Conservation (phyloP, 306 rosid genomes). For the Macrotyloma uniflorum region DNA sequence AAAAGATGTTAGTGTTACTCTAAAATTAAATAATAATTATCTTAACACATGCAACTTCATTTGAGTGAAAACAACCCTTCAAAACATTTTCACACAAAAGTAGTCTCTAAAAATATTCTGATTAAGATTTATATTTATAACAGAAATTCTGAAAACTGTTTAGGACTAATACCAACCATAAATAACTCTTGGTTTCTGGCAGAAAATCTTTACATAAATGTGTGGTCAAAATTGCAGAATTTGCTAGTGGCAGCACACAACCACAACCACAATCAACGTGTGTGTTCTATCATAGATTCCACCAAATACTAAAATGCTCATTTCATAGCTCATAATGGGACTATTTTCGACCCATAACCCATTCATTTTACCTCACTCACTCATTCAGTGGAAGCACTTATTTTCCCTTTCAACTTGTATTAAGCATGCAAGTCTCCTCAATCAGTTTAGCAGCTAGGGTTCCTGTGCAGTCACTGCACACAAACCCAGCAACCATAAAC, state of each 20-base stretch:
- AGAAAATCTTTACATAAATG: not conserved
- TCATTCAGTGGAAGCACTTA: not conserved
- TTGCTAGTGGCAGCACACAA: not conserved
- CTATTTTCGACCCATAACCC: too few relatives aligned
- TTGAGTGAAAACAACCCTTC: not conserved
- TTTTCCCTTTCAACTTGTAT: not conserved
- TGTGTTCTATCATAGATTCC: not conserved
- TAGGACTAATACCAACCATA: not conserved
- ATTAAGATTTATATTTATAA: too few relatives aligned
- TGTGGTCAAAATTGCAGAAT: slow-evolving; percentile 15
- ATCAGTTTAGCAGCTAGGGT: slow-evolving; percentile 24
- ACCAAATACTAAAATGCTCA: not conserved
- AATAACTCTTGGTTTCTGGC: not conserved
- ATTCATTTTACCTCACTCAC: not conserved
- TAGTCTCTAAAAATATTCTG: not conserved
- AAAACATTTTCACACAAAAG: too few relatives aligned
- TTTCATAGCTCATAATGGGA: not conserved
- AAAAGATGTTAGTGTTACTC: too few relatives aligned
- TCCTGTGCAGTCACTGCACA: slow-evolving; percentile 33
- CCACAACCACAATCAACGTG: not conserved
- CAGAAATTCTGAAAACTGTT: too few relatives aligned
- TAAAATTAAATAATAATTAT: too few relatives aligned
- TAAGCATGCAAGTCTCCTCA: slow-evolving; percentile 36
- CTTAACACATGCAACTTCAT: too few relatives aligned
- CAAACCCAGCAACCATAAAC: slow-evolving; percentile 19